Evolutionary conservation across 177 flowering plant species (phyloP), one percentile per base, ranked within the genome.

Genomic region (Vitis hybrid): DNA sequence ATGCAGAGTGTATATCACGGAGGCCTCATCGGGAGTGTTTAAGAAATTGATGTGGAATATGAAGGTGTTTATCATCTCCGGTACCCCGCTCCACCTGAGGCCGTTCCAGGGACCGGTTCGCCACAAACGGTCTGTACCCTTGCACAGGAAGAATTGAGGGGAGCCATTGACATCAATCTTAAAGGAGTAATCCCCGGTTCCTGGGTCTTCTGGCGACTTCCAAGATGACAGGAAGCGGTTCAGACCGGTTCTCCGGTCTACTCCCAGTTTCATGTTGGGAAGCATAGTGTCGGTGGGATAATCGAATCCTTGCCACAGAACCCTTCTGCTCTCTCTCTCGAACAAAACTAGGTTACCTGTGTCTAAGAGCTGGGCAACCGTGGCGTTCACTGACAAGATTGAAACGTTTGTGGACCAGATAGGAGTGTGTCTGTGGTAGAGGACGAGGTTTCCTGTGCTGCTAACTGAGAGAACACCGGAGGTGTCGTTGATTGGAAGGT

Each of bases 251-350:
- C 18, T 72, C 18, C n/a, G 14, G 63, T 77, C 54, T 39, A 67
- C 2, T 8, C 85, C 84, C 1, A 80, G 31, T 61, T 71, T 80
- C 82, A 81, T 71, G 15, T 12, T 51, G 0, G 85, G 82, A 53
- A 84, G 74, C 22, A 57, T 0, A 1, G 78, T 71, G 58, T 84
- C 49, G 0, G 83, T 67, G 3, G 82, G 87, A 61, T 77, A 29
- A 67, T 84, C 87, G 65, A 84, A 82, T 68, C 85, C 78, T 49
- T 84, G 79, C 84, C 87, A 83, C 15, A 76, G 0, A 10, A 63
- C 2, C 19, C 13, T 20, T 11, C 31, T 19, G n/a, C 69, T 29
- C 0, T 39, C 39, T 1, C 15, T 14, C 5, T 70, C 59, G 29
- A 74, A 1, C 60, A 83, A 10, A 58, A 77, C 78, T 2, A 83